These are phyloP conservation scores for Misopates orontium DNA, from an alignment of 257 asterid species.

Conservation along the genomic window DNA sequence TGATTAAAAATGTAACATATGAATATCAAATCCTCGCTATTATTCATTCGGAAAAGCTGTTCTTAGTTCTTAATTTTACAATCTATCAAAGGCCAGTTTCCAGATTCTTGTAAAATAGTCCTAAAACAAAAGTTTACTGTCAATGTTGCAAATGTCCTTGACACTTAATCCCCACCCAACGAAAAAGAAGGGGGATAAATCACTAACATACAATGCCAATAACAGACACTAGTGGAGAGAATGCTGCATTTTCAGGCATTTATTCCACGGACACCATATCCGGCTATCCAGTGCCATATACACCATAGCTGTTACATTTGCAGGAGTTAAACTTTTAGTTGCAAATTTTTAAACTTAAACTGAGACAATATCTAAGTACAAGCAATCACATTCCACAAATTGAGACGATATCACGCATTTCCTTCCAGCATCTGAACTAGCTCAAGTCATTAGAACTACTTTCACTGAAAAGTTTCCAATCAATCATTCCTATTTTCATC, in stretches of 20 bases:
- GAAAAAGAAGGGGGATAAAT: neutral
- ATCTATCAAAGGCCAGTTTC: neutral
- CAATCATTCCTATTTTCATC: neutral
- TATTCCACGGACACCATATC: neutral
- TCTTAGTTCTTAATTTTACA: neutral
- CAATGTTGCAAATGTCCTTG: neutral
- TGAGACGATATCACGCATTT: neutral
- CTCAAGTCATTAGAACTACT: neutral
- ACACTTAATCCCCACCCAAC: neutral
- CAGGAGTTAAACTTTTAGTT: neutral
- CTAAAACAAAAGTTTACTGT: neutral
- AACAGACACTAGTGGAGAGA: conserved; percentile 12
- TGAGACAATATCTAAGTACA: neutral
- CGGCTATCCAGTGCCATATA: neutral
- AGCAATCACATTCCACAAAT: too few relatives aligned
- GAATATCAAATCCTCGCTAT: too few relatives aligned
- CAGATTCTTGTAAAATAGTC: neutral
- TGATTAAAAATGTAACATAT: too few relatives aligned
- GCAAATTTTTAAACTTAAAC: neutral
- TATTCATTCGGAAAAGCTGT: too few relatives aligned
- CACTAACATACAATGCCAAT: too few relatives aligned
- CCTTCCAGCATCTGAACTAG: neutral
- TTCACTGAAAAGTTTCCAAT: neutral
- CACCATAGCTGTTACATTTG: neutral
- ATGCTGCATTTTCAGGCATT: neutral